These are phyloP conservation scores for Naganishia sp. DNA, from an alignment of 1,284 basidiomycete species.

Conservation along the genomic window DNA sequence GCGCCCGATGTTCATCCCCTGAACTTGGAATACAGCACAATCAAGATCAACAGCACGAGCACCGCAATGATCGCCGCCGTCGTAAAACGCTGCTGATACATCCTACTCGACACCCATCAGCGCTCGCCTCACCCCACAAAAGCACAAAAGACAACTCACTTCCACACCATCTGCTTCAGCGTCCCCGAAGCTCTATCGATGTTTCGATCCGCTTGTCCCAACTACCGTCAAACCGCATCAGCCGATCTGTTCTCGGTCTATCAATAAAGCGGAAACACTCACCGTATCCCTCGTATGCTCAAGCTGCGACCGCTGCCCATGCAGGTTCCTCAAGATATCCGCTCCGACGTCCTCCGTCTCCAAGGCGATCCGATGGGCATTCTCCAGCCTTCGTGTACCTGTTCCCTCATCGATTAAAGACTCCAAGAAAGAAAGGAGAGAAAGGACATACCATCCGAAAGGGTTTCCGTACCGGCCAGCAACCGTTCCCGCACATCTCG, in stretches of 20 bases:
- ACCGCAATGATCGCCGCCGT: constrained; percentile 54
- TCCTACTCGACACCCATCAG: constrained; percentile 38
- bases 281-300: constrained; percentile 78
- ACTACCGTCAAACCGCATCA: constrained; percentile 42
- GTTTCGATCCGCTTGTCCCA: constrained; percentile 60
- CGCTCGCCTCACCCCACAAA: neutral
- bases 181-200: constrained; percentile 63
- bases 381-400: constrained; percentile 71
- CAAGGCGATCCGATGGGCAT: constrained; percentile 87
- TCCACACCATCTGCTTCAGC: constrained; percentile 63
- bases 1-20: constrained; percentile 7
- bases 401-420: constrained; percentile 6
- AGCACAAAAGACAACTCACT: constrained; percentile 52
- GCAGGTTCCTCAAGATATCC: constrained; percentile 82
- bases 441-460: constrained; percentile 67
- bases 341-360: constrained; percentile 96
- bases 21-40: constrained; percentile 55
- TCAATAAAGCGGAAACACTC: constrained; percentile 2
- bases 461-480: constrained; percentile 68
- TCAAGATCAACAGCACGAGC: constrained; percentile 52
- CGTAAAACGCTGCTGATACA: constrained; percentile 56
- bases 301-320: constrained; percentile 90
- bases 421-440: too few species aligned
- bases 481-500: constrained; percentile 70
- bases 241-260: neutral